Base-by-base conservation (phyloP, 257 asterid genomes). In the Buddleja alternifolia region DNA sequence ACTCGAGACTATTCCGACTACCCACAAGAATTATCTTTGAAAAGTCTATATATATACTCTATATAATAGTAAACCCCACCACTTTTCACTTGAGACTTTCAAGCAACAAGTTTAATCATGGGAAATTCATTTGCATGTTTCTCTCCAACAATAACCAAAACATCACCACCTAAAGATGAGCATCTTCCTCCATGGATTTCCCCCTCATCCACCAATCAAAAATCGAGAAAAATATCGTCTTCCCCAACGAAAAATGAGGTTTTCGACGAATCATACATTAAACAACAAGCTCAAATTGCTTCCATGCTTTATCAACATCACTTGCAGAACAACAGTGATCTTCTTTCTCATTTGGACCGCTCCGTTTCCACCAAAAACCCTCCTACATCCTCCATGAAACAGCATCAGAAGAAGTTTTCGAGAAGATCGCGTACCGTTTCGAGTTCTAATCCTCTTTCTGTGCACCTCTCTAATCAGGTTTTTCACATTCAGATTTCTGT, bases 211-310 rank as follows among this genome's bases (percentile, higher is more conserved):
- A 34, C 71, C 42, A 39, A 24, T 47, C 71, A 58, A 65, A 84
- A 63, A 71, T 81, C 89, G 21, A 77, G 80, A 73, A 86, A 76
- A 48, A 48, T 45, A 6, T 50, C 37, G 21, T 37, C 76, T 15
- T 41, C 82, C 4, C 40, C 83, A 2, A 14, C 85, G n/a, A 59
- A 73, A 54, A 11, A 64, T 16, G 73, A 52, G 0, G 71, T 47
- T n/a, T 44, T 75, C 25, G 90, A 86, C 6, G 86, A 82, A 16
- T 75, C 80, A 1, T 82, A 75, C 63, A 84, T 86, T 20, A 78
- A 73, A 60, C 69, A 86, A 58, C 93, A 86, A 67, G 93, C 93
- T 48, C 79, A 73, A 61, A 79, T 84, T 45, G 90, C 93, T 8
- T 64, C 86, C 77, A 74, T 84, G 78, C 81, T 86, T 6, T 81